A percentile compares a stretch with the other conserved stretches of the same genome.
phyloP scores from a whole-genome alignment of 169 alveolate species.

The Perkinsus chesapeaki region DNA sequence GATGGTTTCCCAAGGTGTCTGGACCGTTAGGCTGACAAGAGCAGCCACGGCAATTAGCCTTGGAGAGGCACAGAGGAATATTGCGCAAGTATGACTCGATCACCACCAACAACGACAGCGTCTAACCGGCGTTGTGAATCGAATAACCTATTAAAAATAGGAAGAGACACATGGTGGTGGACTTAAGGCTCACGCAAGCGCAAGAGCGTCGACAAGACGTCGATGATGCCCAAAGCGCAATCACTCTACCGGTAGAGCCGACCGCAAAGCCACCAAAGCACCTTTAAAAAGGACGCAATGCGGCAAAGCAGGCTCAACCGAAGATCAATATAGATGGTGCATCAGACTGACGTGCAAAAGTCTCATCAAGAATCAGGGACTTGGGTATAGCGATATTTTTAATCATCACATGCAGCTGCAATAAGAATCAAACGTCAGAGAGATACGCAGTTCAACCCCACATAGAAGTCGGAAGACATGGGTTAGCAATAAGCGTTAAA shows the following conservation, averaged over 20 bases:
- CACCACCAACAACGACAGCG: slow-evolving; percentile 1
- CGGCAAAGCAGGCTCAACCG: background rate
- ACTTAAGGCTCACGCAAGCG: background rate
- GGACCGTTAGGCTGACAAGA: background rate
- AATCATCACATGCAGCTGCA: background rate
- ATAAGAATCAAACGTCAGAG: background rate
- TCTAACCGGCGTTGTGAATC: background rate
- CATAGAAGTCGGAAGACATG: background rate
- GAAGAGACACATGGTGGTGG: background rate
- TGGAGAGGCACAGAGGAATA: background rate
- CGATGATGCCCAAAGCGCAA: background rate
- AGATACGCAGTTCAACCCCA: background rate
- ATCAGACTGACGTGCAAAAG: slow-evolving; percentile 4
- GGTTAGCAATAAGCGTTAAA: background rate
- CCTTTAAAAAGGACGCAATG: background rate
- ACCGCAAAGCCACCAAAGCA: background rate
- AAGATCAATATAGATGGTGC: background rate
- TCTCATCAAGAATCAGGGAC: slow-evolving; percentile 4
- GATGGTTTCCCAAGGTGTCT: background rate
- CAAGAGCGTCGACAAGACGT: background rate
- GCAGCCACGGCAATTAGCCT: background rate
- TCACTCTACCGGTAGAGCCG: background rate
- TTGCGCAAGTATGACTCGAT: slow-evolving; percentile 1
- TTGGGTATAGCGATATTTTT: background rate
- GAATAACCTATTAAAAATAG: background rate